Conservation (phyloP, 176 grass and related monocot genomes). For the Avena sativa region DNA sequence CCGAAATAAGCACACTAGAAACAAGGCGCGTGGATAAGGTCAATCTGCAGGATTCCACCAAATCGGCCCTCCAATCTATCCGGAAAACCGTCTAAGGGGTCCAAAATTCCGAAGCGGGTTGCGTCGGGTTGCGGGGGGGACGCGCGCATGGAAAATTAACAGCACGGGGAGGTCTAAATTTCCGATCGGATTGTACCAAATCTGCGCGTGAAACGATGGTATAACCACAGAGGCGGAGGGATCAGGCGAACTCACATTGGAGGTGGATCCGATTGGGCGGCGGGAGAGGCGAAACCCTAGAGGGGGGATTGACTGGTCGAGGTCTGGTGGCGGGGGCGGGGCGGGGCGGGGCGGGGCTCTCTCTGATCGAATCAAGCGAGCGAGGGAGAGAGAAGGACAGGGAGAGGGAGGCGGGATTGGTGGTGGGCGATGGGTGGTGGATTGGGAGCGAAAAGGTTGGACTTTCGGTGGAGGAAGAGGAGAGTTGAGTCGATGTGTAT, state of each 20-base stretch:
- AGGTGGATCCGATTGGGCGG: constrained; percentile 39
- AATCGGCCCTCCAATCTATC: constrained; percentile 22
- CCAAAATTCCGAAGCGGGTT: not conserved
- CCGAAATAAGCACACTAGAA: constrained; percentile 5
- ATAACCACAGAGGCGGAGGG: not conserved
- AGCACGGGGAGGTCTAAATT: constrained; percentile 6
- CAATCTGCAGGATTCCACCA: not conserved
- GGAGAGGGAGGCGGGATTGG: constrained; percentile 7
- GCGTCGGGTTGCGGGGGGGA: not conserved
- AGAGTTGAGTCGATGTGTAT: constrained; percentile 14
- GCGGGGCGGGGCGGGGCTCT: not conserved
- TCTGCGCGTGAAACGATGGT: not conserved
- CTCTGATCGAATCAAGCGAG: constrained; percentile 10
- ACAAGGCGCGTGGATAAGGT: not conserved
- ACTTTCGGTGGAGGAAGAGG: constrained; percentile 20
- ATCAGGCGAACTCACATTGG: constrained; percentile 48
- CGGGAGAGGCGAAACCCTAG: constrained; percentile 41
- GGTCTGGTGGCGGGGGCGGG: not conserved
- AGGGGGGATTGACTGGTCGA: not conserved
- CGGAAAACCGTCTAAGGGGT: not conserved
- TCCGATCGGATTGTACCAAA: not conserved
- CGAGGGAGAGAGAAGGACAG: not conserved
- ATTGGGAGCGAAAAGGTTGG: not conserved
- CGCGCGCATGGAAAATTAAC: not conserved
- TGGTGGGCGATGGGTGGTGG: constrained; percentile 29